Percentiles rank a stretch among this genome's conserved stretches.
Conservation (phyloP, 495 filamentous ascomycete genomes). For the Xylaria palmicola region DNA sequence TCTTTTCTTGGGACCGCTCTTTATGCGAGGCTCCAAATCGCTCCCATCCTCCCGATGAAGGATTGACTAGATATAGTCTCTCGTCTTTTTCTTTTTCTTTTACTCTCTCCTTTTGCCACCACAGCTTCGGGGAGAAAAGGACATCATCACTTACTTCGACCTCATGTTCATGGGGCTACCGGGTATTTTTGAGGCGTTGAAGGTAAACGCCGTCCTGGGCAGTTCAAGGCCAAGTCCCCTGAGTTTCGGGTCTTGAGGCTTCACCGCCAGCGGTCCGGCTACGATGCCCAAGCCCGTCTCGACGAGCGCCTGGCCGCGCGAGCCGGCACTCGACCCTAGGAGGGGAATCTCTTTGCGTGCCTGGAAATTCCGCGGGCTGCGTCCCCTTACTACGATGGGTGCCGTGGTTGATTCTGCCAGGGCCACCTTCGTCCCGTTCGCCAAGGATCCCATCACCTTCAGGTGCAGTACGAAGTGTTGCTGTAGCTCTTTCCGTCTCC, state of each 20-base stretch:
- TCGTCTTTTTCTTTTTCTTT: background rate
- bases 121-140: background rate
- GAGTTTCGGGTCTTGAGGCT: constrained; percentile 48
- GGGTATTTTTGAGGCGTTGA: constrained; percentile 53
- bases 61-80: background rate
- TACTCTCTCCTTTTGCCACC: background rate
- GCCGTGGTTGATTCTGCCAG: constrained; percentile 71
- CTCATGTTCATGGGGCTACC: constrained; percentile 53
- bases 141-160: constrained; percentile 45
- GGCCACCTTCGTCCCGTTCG: constrained; percentile 65
- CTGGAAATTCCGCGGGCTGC: constrained; percentile 79
- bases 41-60: background rate
- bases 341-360: constrained; percentile 74
- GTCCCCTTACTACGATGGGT: constrained; percentile 74
- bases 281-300: constrained; percentile 49
- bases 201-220: constrained; percentile 52
- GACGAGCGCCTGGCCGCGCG: constrained; percentile 55
- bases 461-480: constrained; percentile 78
- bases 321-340: constrained; percentile 66
- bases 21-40: background rate
- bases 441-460: constrained; percentile 68
- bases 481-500: constrained; percentile 74
- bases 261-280: constrained; percentile 47
- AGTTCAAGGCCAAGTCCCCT: constrained; percentile 48
- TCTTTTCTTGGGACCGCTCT: background rate